These are phyloP conservation scores for Parmelia sp. DNA, from an alignment of 495 filamentous ascomycete genomes.

Conservation along the genomic window DNA sequence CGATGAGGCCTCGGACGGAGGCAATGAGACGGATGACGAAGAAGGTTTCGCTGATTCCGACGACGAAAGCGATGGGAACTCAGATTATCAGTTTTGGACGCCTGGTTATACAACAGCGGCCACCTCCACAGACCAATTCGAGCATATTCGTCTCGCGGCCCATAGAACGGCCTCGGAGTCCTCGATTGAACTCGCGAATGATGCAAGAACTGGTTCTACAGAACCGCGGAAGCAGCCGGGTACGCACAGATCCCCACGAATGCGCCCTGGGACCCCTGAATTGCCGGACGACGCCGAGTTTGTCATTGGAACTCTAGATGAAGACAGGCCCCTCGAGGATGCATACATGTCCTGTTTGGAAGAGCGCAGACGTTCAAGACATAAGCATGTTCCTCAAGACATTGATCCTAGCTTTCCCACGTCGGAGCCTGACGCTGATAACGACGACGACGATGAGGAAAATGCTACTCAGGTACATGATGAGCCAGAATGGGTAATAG, in stretches of 20 bases:
- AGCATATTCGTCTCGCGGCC: constrained; percentile 40
- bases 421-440: constrained; percentile 81
- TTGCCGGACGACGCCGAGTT: constrained; percentile 96
- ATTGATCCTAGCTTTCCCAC: constrained; percentile 97
- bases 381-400: constrained; percentile 76
- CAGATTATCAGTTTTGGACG: constrained; percentile 75
- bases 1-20: constrained; percentile 54
- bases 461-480: constrained; percentile 52
- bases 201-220: constrained; percentile 32
- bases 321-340: constrained; percentile 88
- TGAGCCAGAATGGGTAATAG: constrained; percentile 36
- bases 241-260: constrained; percentile 44
- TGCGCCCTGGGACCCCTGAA: constrained; percentile 70
- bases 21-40: constrained; percentile 94
- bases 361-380: constrained; percentile 71
- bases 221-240: constrained; percentile 28
- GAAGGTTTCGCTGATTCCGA: constrained; percentile 87
- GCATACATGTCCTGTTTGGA: constrained; percentile 84
- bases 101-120: constrained; percentile 53
- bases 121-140: constrained; percentile 46
- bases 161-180: constrained; percentile 53
- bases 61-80: constrained; percentile 67
- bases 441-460: constrained; percentile 54
- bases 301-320: constrained; percentile 92
- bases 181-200: constrained; percentile 57